phyloP scores from a whole-genome alignment of 371 early-diverging fungal species.

The Haplosporangium sp. region DNA sequence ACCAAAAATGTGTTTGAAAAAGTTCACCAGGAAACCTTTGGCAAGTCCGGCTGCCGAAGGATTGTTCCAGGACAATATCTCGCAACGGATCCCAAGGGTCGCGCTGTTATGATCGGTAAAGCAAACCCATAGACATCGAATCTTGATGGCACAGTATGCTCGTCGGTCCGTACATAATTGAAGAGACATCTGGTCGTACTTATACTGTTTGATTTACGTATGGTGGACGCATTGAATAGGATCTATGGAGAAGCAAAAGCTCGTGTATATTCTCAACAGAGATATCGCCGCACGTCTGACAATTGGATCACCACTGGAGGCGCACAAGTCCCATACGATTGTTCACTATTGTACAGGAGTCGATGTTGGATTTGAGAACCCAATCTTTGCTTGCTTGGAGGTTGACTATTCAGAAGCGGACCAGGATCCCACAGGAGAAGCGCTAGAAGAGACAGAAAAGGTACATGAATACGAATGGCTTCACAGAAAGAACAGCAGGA shows the following conservation, averaged over 20 bases:
- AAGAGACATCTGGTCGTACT: background rate
- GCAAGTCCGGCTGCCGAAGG: constrained; percentile 93
- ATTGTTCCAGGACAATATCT: constrained; percentile 96
- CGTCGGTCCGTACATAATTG: too few relatives aligned
- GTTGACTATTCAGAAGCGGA: constrained; percentile 89
- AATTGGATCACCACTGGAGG: constrained; percentile 96
- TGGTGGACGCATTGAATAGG: constrained; percentile 47
- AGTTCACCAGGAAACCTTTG: constrained; percentile 95
- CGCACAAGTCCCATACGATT: constrained; percentile 85
- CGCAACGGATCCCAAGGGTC: constrained; percentile 95
- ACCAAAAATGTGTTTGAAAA: constrained; percentile 78
- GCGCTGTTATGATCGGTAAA: constrained; percentile 93
- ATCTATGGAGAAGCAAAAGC: constrained; percentile 94
- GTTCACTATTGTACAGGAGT: constrained; percentile 85
- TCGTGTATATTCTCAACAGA: constrained; percentile 96
- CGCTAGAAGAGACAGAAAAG: constrained; percentile 80
- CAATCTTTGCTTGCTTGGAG: constrained; percentile 95
- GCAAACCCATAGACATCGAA: background rate
- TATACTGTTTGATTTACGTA: background rate
- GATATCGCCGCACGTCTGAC: constrained; percentile 87
- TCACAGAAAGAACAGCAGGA: background rate
- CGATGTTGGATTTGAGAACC: constrained; percentile 98
- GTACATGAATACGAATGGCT: constrained; percentile 16
- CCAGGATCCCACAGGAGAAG: constrained; percentile 83
- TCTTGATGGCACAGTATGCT: too few relatives aligned